Evolutionary conservation across 2,329 filamentous ascomycete species (phyloP), one percentile per base, ranked within the genome.

Genomic region (Curvularia sp.): DNA sequence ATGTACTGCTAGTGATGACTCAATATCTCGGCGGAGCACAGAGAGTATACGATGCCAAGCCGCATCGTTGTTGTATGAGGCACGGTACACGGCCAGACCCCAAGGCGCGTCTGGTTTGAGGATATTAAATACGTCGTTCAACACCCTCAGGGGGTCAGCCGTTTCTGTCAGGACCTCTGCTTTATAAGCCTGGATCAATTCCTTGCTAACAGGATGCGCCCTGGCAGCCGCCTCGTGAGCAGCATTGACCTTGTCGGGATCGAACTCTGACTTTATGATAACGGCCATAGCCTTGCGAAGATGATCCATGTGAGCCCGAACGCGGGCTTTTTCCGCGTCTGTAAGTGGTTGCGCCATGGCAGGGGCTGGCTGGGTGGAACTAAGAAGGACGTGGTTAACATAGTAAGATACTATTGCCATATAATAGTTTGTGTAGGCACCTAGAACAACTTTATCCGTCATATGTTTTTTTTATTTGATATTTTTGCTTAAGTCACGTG

Each of bases 341-440:
- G 47, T 49, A 49, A 49, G 34, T 39, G 47, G 47, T n/a, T n/a
- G n/a, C n/a, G n/a, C n/a, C 47, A 49, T 49, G 47, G 47, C 32
- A 49, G 47, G 47, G 47, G 47, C 47, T 49, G 21, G n/a, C 15
- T 30, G 47, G 21, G 47, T 39, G 7, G 47, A 38, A n/a, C n/a
- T n/a, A n/a, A n/a, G n/a, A n/a, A n/a, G n/a, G n/a, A n/a, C n/a
- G n/a, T n/a, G n/a, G n/a, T n/a, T n/a, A n/a, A n/a, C n/a, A n/a
- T n/a, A n/a, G n/a, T n/a, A n/a, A n/a, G n/a, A n/a, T n/a, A n/a
- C n/a, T n/a, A n/a, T n/a, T n/a, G n/a, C n/a, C n/a, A n/a, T n/a
- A n/a, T n/a, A n/a, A n/a, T n/a, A n/a, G n/a, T n/a, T n/a, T n/a
- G n/a, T n/a, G n/a, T n/a, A n/a, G n/a, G n/a, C n/a, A n/a, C n/a